Conservation (phyloP, 2,329 filamentous ascomycete genomes). For the Xylaria sp. region DNA sequence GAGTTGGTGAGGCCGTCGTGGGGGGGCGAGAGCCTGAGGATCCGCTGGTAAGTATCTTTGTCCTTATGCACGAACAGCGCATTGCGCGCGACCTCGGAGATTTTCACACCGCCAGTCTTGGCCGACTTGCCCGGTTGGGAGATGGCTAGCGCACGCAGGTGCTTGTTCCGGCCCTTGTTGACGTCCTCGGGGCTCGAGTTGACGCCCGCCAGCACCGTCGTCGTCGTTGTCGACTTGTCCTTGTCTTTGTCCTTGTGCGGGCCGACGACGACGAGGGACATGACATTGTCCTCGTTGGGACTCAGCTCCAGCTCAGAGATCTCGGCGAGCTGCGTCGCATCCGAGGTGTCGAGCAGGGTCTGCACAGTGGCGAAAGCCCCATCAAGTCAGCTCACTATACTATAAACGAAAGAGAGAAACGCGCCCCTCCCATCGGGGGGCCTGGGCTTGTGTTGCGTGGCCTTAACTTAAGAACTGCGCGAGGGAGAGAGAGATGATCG, state of each 20-base stretch:
- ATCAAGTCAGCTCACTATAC: conserved; percentile 32
- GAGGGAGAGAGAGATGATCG: background rate
- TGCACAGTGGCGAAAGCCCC: conserved; percentile 49
- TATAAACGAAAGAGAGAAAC: background rate
- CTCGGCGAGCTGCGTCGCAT: conserved; percentile 70
- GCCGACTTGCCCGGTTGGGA: conserved; percentile 50
- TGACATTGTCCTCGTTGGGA: conserved; percentile 88
- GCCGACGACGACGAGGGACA: conserved; percentile 79
- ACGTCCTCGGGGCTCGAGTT: conserved; percentile 82
- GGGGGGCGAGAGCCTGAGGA: conserved; percentile 65
- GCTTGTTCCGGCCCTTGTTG: conserved; percentile 80
- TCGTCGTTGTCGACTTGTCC: conserved; percentile 57
- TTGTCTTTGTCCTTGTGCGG: conserved; percentile 66
- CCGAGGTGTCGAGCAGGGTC: conserved; percentile 78
- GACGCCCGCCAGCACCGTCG: conserved; percentile 78
- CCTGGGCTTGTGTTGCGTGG: background rate
- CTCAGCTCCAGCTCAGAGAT: conserved; percentile 81
- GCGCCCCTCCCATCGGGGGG: background rate
- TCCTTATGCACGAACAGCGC: conserved; percentile 66
- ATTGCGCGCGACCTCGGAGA: conserved; percentile 64
- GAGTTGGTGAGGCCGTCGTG: conserved; percentile 59
- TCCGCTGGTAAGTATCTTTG: conserved; percentile 67
- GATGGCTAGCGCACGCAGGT: conserved; percentile 81
- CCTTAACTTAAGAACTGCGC: background rate
- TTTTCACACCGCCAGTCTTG: conserved; percentile 54